Conservation (phyloP, 805 yeast species). For the Kodamaea kaohsiungensis region DNA sequence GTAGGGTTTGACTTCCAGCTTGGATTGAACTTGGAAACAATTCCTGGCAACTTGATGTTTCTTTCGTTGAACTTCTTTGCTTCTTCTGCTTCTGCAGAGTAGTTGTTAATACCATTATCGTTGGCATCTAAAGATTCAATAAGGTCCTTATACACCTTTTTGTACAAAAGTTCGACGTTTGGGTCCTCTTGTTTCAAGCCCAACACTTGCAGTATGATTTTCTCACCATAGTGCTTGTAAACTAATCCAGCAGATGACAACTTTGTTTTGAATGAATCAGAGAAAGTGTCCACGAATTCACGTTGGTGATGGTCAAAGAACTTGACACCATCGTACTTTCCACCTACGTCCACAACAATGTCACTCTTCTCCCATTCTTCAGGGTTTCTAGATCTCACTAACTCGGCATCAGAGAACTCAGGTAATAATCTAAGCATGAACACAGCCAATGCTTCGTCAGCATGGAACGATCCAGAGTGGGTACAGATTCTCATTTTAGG, state of each 20-base stretch:
- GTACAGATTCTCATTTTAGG: conserved; percentile 63
- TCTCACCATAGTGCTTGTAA: conserved; percentile 81
- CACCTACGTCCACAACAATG: conserved; percentile 94
- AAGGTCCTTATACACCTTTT: conserved; percentile 80
- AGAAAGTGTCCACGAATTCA: conserved; percentile 78
- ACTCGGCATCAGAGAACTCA: conserved; percentile 59
- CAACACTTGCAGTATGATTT: conserved; percentile 58
- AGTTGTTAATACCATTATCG: conserved; percentile 87
- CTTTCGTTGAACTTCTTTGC: conserved; percentile 69
- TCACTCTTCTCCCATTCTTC: conserved; percentile 83
- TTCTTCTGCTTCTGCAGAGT: conserved; percentile 50
- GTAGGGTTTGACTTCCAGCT: conserved; percentile 72
- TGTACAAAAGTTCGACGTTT: conserved; percentile 64
- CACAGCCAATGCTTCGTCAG: conserved; percentile 95
- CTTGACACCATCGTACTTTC: conserved; percentile 81
- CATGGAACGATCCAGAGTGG: conserved; percentile 93
- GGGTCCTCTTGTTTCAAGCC: conserved; percentile 36
- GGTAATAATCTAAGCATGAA: conserved; percentile 78
- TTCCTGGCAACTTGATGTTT: conserved; percentile 73
- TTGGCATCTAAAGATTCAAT: conserved; percentile 93
- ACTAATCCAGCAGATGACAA: conserved; percentile 92
- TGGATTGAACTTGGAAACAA: conserved; percentile 82
- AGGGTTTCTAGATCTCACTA: conserved; percentile 84
- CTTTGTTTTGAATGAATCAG: conserved; percentile 64
- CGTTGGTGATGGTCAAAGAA: conserved; percentile 97